Evolutionary conservation across 2,329 filamentous ascomycete species (phyloP).

Genomic region (Fusarium sp.): DNA sequence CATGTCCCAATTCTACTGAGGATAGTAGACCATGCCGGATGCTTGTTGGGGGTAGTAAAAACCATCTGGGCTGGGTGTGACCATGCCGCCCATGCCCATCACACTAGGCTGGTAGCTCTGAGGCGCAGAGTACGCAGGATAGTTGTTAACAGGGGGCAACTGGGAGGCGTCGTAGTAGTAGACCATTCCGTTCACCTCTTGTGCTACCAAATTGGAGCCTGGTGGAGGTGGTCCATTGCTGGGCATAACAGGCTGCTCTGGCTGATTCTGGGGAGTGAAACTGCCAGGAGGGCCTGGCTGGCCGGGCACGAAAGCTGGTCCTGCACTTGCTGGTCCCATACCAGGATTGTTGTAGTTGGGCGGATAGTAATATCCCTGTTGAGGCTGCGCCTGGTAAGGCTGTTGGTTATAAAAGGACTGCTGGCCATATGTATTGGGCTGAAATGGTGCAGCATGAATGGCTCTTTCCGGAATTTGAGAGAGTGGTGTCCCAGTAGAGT

Average conservation of each 20-base stretch:
- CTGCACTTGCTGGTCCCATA: constrained; percentile 63
- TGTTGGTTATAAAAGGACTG: constrained; percentile 69
- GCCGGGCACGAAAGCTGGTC: constrained; percentile 68
- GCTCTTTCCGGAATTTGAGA: constrained; percentile 94
- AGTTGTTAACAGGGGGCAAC: constrained; percentile 65
- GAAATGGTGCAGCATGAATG: constrained; percentile 90
- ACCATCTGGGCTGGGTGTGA: constrained; percentile 73
- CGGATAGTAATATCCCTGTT: constrained; percentile 77
- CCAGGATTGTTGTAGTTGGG: constrained; percentile 60
- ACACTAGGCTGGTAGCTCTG: constrained; percentile 68
- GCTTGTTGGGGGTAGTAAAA: constrained; percentile 76
- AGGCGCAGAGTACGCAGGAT: constrained; percentile 61
- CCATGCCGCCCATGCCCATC: constrained; percentile 82
- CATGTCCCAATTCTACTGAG: constrained; percentile 60
- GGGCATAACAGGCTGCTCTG: constrained; percentile 52
- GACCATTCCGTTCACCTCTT: constrained; percentile 95
- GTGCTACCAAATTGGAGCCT: constrained; percentile 70
- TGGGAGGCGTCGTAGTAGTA: constrained; percentile 92
- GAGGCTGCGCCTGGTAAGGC: constrained; percentile 53
- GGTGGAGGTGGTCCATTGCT: constrained; percentile 44
- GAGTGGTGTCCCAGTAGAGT: constrained; percentile 81
- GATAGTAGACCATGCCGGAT: constrained; percentile 70
- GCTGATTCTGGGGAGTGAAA: constrained; percentile 58
- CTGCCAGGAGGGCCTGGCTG: constrained; percentile 59
- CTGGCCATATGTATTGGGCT: constrained; percentile 75